Conservation (phyloP, 306 rosid species). For the Castanopsis chinensis region DNA sequence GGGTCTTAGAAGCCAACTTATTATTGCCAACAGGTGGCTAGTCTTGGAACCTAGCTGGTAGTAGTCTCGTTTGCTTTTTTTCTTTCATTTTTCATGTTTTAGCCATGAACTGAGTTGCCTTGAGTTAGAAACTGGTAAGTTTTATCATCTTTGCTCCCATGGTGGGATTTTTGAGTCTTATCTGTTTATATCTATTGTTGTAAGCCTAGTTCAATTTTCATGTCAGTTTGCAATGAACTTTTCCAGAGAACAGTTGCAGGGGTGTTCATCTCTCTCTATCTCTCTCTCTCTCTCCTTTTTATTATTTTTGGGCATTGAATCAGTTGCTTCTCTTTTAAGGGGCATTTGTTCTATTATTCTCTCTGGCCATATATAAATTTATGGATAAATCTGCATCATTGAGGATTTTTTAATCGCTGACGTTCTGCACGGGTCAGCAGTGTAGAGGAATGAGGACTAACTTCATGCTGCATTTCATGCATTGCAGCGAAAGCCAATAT, state of each 20-base stretch:
- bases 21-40: constrained; percentile 41
- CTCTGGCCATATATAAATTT: background rate
- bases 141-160: constrained; percentile 24
- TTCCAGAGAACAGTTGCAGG: background rate
- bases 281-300: too few species aligned
- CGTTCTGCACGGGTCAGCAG: too few species aligned
- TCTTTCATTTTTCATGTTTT: constrained; percentile 29
- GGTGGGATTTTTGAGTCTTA: constrained; percentile 46
- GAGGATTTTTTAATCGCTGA: background rate
- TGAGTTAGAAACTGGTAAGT: constrained; percentile 33
- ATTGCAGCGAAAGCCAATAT: too few species aligned
- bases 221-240: background rate
- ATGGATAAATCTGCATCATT: background rate
- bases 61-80: constrained; percentile 35
- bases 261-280: background rate
- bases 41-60: constrained; percentile 33
- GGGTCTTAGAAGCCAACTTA: constrained; percentile 48
- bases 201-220: constrained; percentile 10
- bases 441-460: too few species aligned
- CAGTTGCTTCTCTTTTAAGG: background rate
- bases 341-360: background rate
- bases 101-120: constrained; percentile 47
- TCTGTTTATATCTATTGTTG: constrained; percentile 39
- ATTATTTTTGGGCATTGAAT: background rate
- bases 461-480: too few species aligned